Base-by-base conservation (phyloP, 1,139 yeast species). In the Hanseniaspora gamundiae region DNA sequence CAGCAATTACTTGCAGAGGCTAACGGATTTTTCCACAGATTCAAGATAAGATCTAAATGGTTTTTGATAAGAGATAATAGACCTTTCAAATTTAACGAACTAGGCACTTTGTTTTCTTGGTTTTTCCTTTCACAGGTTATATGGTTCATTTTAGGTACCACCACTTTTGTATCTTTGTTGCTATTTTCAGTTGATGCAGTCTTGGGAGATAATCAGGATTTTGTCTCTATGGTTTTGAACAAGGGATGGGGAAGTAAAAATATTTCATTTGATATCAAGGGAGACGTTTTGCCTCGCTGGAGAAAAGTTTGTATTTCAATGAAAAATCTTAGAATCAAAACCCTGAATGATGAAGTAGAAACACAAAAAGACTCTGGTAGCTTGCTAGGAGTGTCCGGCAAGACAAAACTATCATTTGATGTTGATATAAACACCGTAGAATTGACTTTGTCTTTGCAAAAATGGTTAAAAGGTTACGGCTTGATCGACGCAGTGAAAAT, bases 391-490 rank as follows among this genome's bases (percentile, higher is more conserved):
- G 46, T 47, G 35, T 26, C 46, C 26, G 41, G 46, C 40, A 46
- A 49, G 46, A 41, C 45, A 5, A 45, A 40, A n/a, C 42, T 53
- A 21, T 49, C 51, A 36, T 51, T 67, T 35, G 59, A 64, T 10
- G 69, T 79, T 27, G 62, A 62, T 14, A 66, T 80, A 26, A 74
- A 78, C 44, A 69, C 75, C 16, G 63, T 80, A 49, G 76, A 75
- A 49, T 55, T 80, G 36, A 72, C 81, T 0, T 61, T 81, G 20
- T 76, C 83, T 1, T 73, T 81, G 49, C 68, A 70, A 39, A 81
- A 81, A 58, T 81, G 88, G 88, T 69, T 77, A 42, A 73, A 74
- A 47, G 80, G 86, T 0, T 70, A 71, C 41, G 93, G 93, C 0
- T 61, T 82, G 27, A 72, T 81, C 36, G 67, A 78, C 44, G 78